Conservation (phyloP, 345 rosid species). For the Acer negundo region DNA sequence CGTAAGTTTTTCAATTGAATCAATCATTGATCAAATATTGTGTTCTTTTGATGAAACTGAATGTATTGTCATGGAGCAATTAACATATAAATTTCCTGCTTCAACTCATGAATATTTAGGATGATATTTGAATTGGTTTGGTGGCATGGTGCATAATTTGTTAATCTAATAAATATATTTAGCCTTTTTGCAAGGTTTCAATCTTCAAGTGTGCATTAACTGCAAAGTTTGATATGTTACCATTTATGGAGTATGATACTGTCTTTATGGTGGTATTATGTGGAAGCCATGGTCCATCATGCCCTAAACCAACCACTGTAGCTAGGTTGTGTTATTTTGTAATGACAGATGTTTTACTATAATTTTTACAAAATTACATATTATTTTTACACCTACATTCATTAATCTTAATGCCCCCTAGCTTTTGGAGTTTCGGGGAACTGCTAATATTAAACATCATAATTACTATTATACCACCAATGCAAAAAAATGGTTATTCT, state of each 20-base stretch:
- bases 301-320: neutral
- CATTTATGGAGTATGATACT: neutral
- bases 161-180: neutral
- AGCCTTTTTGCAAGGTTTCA: neutral
- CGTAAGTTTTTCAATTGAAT: constrained; percentile 38
- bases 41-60: neutral
- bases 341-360: neutral
- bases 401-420: neutral
- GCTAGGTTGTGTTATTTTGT: neutral
- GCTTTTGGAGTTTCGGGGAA: neutral
- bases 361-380: neutral
- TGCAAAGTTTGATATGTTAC: neutral
- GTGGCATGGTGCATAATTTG: neutral
- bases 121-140: neutral
- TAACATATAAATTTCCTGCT: too few species aligned
- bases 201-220: neutral
- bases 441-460: neutral
- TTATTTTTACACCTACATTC: neutral
- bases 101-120: neutral
- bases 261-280: neutral
- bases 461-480: neutral
- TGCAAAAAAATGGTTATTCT: neutral
- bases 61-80: neutral
- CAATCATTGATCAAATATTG: neutral
- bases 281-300: neutral